phyloP scores from a whole-genome alignment of 139 green algal genomes.

The Chlorella ohadii region DNA sequence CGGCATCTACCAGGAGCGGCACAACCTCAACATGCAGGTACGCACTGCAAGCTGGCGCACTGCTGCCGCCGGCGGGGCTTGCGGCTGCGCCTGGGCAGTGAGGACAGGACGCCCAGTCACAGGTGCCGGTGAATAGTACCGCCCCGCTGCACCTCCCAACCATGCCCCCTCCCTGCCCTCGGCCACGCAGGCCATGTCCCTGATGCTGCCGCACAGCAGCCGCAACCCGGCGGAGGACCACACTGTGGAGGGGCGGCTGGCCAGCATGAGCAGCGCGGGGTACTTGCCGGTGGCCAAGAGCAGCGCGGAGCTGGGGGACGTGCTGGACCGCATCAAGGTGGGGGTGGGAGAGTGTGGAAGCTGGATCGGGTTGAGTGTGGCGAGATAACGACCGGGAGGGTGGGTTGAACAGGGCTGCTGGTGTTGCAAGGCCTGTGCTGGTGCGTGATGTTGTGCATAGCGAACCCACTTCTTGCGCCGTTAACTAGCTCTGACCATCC shows the following conservation, averaged over 20 bases:
- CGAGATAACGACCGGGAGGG: no score
- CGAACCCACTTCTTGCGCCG: no score
- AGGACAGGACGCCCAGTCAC: no score
- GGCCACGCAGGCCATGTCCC: constrained; percentile 51
- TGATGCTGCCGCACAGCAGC: constrained; percentile 41
- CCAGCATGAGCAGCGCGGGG: constrained; percentile 11
- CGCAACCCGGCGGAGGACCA: constrained; percentile 35
- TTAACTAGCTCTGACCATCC: no score
- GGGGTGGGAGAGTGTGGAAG: neutral
- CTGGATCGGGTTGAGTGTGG: no score
- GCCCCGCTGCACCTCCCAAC: no score
- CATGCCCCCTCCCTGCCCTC: no score
- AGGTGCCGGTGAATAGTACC: no score
- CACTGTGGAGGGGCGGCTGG: constrained; percentile 40
- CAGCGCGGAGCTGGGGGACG: constrained; percentile 37
- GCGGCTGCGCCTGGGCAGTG: neutral
- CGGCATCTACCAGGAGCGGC: constrained; percentile 50
- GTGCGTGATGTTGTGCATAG: no score
- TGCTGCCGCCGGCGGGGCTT: neutral
- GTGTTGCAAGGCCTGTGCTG: no score
- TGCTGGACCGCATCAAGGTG: constrained; percentile 48
- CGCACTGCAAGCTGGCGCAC: neutral
- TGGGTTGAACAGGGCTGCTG: no score
- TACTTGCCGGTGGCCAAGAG: constrained; percentile 38
- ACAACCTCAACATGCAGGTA: constrained; percentile 50